Evolutionary conservation across 257 asterid species (phyloP).

Genomic region (Solanum peruvianum): DNA sequence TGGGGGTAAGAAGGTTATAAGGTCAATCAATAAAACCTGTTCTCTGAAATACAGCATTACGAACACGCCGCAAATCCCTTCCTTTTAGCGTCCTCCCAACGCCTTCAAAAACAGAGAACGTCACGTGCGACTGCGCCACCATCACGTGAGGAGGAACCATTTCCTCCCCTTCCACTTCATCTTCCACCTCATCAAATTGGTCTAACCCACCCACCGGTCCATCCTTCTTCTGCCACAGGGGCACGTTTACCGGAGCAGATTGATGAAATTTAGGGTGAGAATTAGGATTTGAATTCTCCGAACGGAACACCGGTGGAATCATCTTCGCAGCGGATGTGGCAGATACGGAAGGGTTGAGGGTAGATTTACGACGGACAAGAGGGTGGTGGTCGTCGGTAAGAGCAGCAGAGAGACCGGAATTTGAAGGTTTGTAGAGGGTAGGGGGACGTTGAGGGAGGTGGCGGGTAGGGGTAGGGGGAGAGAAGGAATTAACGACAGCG

Average conservation of each 20-base stretch:
- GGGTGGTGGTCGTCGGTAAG: slow-evolving; percentile 30
- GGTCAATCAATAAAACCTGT: slow-evolving; percentile 80
- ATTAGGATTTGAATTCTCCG: slow-evolving; percentile 19
- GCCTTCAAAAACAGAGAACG: slow-evolving; percentile 87
- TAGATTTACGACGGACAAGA: slow-evolving; percentile 43
- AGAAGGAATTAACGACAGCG: slow-evolving; percentile 16
- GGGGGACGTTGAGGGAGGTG: not conserved
- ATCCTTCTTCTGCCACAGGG: slow-evolving; percentile 44
- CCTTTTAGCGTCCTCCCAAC: slow-evolving; percentile 87
- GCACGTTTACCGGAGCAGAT: slow-evolving; percentile 82
- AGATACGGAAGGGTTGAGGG: slow-evolving; percentile 24
- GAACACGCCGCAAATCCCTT: slow-evolving; percentile 66
- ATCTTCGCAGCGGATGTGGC: slow-evolving; percentile 17
- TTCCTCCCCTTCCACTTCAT: slow-evolving; percentile 27
- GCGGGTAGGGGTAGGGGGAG: slow-evolving; percentile 11
- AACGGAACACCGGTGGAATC: slow-evolving; percentile 16
- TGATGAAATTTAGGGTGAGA: slow-evolving; percentile 29
- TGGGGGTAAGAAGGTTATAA: not conserved
- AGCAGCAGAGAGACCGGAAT: slow-evolving; percentile 62
- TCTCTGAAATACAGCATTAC: slow-evolving; percentile 80
- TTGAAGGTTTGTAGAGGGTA: slow-evolving; percentile 10
- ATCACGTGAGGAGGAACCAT: slow-evolving; percentile 96
- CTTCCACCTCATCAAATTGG: slow-evolving; percentile 33
- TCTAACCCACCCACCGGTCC: slow-evolving; percentile 5
- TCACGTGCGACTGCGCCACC: slow-evolving; percentile 80